phyloP scores from a whole-genome alignment of 2,329 filamentous ascomycete genomes.

The Alternaria alternata region DNA sequence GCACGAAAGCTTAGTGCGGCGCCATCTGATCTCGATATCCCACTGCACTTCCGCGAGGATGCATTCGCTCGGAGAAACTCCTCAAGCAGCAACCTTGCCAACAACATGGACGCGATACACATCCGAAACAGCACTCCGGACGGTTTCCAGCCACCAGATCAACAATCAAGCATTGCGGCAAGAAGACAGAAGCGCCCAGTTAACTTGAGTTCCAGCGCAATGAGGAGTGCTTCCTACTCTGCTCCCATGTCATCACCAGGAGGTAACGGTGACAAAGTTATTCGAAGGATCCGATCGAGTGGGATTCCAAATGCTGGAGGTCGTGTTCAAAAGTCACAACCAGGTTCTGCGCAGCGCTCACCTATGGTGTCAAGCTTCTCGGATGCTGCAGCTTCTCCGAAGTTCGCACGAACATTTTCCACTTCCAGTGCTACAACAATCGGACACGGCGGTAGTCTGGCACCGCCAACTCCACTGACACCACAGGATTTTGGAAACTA shows the following conservation, averaged over 20 bases:
- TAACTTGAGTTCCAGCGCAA: conserved; percentile 50
- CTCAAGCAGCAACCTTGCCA: conserved; percentile 50
- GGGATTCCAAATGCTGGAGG: conserved; percentile 55
- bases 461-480: conserved; percentile 59
- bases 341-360: conserved; percentile 58
- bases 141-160: conserved; percentile 48
- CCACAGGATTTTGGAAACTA: conserved; percentile 52
- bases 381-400: conserved; percentile 58
- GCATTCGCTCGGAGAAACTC: conserved; percentile 47
- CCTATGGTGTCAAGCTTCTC: conserved; percentile 57
- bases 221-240: conserved; percentile 54
- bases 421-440: conserved; percentile 47
- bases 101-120: conserved; percentile 50
- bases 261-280: conserved; percentile 47
- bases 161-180: conserved; percentile 53
- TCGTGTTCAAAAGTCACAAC: conserved; percentile 57
- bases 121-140: conserved; percentile 47
- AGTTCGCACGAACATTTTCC: conserved; percentile 52
- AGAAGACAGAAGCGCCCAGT: conserved; percentile 53
- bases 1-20: conserved; percentile 40
- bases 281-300: conserved; percentile 59
- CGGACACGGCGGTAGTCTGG: conserved; percentile 51
- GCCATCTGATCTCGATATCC: conserved; percentile 43
- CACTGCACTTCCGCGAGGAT: conserved; percentile 44
- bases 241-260: conserved; percentile 53